These are phyloP conservation scores for Ascocoryne sarcoides DNA, from an alignment of 2,329 filamentous ascomycete genomes.

Conservation along the genomic window DNA sequence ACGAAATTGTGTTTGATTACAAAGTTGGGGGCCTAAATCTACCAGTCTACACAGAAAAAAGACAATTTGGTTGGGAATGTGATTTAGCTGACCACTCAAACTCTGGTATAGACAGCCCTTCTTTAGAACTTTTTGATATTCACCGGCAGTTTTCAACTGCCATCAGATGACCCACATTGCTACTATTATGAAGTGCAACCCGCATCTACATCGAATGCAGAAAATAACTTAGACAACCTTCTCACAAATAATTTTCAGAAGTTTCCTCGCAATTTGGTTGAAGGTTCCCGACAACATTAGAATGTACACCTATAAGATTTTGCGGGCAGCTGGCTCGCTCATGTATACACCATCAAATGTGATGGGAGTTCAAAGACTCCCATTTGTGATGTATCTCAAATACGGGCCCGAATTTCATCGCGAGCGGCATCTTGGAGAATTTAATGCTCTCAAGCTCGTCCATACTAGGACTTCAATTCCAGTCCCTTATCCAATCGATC, in stretches of 20 bases:
- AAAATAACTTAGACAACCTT: no score
- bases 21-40: conserved; percentile 4
- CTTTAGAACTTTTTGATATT: conserved; percentile 5
- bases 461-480: conserved; percentile 6
- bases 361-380: conserved; percentile 7
- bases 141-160: conserved; percentile 6
- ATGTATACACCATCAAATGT: conserved; percentile 2
- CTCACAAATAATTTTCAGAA: not conserved
- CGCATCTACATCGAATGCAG: no score
- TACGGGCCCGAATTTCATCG: conserved; percentile 2
- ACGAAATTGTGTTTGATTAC: no score
- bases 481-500: conserved; percentile 6
- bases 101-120: conserved; percentile 4
- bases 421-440: conserved; percentile 6
- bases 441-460: conserved; percentile 8
- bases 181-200: conserved; percentile 5
- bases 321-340: conserved; percentile 4
- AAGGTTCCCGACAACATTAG: conserved; percentile 7
- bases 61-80: conserved; percentile 6
- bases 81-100: conserved; percentile 8
- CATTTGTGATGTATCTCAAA: conserved; percentile 13
- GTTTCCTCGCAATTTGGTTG: conserved; percentile 6
- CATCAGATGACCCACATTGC: conserved; percentile 6
- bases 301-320: conserved; percentile 7
- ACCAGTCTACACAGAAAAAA: conserved; percentile 4